Percentiles rank a stretch among this genome's conserved stretches.
Conservation (phyloP, 108 stramenopile species). For the Cyclotella sp. region DNA sequence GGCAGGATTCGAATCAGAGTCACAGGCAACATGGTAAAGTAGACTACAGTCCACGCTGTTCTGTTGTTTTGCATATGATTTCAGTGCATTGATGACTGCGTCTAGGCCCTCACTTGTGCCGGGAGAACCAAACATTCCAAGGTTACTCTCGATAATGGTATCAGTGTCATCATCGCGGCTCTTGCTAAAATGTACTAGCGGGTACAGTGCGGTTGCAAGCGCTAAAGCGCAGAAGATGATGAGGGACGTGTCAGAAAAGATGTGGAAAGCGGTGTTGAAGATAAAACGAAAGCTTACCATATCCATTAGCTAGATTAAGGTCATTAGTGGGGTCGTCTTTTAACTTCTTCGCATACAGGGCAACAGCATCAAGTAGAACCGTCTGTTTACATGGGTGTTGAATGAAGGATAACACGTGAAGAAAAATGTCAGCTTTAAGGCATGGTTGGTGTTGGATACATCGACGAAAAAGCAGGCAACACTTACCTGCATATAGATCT, state of each 20-base stretch:
- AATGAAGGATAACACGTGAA: background rate
- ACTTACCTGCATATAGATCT: conserved; percentile 17
- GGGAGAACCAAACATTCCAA: conserved; percentile 25
- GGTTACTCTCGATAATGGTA: conserved; percentile 24
- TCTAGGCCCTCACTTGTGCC: conserved; percentile 20
- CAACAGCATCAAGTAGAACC: conserved; percentile 34
- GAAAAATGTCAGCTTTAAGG: background rate
- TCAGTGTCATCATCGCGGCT: background rate
- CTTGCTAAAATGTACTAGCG: conserved; percentile 12
- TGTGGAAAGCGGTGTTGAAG: background rate
- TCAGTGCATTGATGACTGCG: conserved; percentile 29
- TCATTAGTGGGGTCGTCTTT: conserved; percentile 7
- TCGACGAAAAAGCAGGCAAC: background rate
- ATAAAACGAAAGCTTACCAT: conserved; percentile 12
- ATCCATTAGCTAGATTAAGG: conserved; percentile 25
- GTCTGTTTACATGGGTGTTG: background rate
- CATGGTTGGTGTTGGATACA: background rate
- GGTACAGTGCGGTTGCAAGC: conserved; percentile 31
- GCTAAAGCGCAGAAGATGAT: background rate
- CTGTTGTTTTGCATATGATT: conserved; percentile 12
- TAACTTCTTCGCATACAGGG: conserved; percentile 28
- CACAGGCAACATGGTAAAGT: conserved; percentile 12
- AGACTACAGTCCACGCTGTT: conserved; percentile 32
- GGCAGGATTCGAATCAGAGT: background rate
- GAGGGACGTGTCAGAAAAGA: background rate